A percentile compares a stretch with the other conserved stretches of the same genome.
These are phyloP conservation scores for Pelargonium myrrhifolium DNA, from an alignment of 441 rosid genomes.

Conservation along the genomic window DNA sequence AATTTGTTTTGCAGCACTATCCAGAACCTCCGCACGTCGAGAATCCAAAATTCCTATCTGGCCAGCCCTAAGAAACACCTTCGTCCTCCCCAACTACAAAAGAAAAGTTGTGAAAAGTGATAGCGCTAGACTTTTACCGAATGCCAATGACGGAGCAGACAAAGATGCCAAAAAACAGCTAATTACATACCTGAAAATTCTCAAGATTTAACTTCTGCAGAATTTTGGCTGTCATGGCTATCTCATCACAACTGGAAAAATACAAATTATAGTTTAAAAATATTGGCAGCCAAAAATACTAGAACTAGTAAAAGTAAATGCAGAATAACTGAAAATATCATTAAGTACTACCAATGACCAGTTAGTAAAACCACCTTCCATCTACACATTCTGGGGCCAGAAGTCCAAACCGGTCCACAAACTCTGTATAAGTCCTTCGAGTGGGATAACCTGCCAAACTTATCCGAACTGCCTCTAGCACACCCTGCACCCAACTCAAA, in stretches of 20 bases:
- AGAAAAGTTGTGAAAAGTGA: constrained; percentile 14
- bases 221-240: constrained; percentile 65
- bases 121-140: no score
- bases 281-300: no score
- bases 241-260: constrained; percentile 85
- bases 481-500: constrained; percentile 56
- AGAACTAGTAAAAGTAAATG: no score
- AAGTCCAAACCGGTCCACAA: constrained; percentile 93
- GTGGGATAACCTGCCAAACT: constrained; percentile 99
- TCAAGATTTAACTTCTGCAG: constrained; percentile 61
- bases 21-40: constrained; percentile 80
- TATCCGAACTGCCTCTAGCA: constrained; percentile 96
- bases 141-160: constrained; percentile 14
- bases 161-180: not conserved
- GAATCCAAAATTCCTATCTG: constrained; percentile 88
- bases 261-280: no score
- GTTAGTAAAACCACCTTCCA: constrained; percentile 49
- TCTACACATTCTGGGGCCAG: constrained; percentile 65
- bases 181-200: constrained; percentile 74
- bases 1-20: constrained; percentile 67
- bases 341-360: constrained; percentile 14
- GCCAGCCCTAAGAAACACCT: constrained; percentile 97
- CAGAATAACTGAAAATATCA: not conserved
- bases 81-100: constrained; percentile 78
- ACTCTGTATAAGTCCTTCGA: constrained; percentile 76